phyloP scores from a whole-genome alignment of 129 eudicot genomes.

The Erigeron canadensis region DNA sequence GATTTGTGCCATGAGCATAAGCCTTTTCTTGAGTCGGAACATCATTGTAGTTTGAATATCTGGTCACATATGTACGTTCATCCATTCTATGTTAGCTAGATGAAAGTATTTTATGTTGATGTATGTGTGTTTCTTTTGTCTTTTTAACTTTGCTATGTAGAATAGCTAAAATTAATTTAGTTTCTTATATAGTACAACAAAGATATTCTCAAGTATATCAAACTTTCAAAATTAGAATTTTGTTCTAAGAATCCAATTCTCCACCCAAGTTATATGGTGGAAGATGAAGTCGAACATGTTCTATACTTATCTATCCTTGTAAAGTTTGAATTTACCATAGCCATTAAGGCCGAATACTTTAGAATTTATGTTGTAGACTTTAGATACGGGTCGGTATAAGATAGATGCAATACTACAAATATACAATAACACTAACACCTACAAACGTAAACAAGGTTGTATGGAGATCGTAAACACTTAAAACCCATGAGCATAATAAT shows the following conservation, averaged over 20 bases:
- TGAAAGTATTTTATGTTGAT: neutral
- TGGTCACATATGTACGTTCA: slow-evolving; percentile 22
- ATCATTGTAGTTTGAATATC: slow-evolving; percentile 16
- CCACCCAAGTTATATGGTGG: slow-evolving; percentile 28
- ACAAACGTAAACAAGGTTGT: neutral
- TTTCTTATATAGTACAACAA: slow-evolving; percentile 31
- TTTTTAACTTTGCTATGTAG: slow-evolving; percentile 1
- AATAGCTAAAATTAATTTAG: neutral
- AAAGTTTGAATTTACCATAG: slow-evolving; percentile 19
- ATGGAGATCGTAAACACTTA: neutral
- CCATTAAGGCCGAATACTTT: neutral
- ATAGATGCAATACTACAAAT: neutral
- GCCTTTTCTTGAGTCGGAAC: slow-evolving; percentile 17
- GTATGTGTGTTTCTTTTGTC: neutral
- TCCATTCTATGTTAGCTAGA: slow-evolving; percentile 16
- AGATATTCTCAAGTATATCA: slow-evolving; percentile 10
- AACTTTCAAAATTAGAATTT: slow-evolving; percentile 4
- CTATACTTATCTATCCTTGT: slow-evolving; percentile 14
- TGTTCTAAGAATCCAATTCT: slow-evolving; percentile 35
- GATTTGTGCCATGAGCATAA: slow-evolving; percentile 16
- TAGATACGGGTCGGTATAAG: neutral
- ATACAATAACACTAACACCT: neutral
- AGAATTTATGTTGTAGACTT: neutral
- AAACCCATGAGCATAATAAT: neutral
- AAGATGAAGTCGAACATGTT: slow-evolving; percentile 37